Percentiles rank a stretch among this genome's conserved stretches.
phyloP scores from a whole-genome alignment of 2,329 filamentous ascomycete genomes.

The Fusarium sp. region DNA sequence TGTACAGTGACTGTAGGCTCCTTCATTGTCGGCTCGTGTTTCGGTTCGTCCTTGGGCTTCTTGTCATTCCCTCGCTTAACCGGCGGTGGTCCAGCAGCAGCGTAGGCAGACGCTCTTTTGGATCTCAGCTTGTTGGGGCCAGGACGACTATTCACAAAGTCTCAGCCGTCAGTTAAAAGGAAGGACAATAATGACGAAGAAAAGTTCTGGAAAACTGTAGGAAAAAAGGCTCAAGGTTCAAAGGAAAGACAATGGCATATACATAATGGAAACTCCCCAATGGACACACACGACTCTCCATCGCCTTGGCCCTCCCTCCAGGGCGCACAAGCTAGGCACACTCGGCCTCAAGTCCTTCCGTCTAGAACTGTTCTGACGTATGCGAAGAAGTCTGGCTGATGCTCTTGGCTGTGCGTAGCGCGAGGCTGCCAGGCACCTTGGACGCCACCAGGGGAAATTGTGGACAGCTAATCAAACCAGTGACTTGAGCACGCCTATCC shows the following conservation, averaged over 20 bases:
- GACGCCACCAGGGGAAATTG: conserved; percentile 48
- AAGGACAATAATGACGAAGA: conserved; percentile 13
- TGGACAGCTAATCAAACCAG: conserved; percentile 49
- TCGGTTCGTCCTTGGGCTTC: conserved; percentile 26
- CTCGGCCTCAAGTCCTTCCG: conserved; percentile 42
- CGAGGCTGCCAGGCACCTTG: conserved; percentile 43
- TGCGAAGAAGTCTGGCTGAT: conserved; percentile 31
- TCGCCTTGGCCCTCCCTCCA: background rate
- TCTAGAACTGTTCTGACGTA: conserved; percentile 47
- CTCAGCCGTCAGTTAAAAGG: conserved; percentile 25
- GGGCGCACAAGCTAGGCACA: conserved; percentile 40
- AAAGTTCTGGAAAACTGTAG: conserved; percentile 12
- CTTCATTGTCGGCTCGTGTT: conserved; percentile 38
- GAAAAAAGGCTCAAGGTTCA: conserved; percentile 5
- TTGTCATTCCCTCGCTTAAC: conserved; percentile 31
- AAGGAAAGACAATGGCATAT: conserved; percentile 17
- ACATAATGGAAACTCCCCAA: conserved; percentile 19
- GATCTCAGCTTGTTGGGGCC: conserved; percentile 48
- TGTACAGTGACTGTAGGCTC: conserved; percentile 41
- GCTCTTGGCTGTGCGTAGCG: conserved; percentile 41
- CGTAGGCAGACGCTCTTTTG: conserved; percentile 44
- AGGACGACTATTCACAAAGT: conserved; percentile 37
- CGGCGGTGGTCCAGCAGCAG: conserved; percentile 21
- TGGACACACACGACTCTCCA: conserved; percentile 18
- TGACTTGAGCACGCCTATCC: conserved; percentile 19